Evolutionary conservation across 2,329 filamentous ascomycete species (phyloP), one percentile per base, ranked within the genome.

Genomic region (Calonectria henricotiae): DNA sequence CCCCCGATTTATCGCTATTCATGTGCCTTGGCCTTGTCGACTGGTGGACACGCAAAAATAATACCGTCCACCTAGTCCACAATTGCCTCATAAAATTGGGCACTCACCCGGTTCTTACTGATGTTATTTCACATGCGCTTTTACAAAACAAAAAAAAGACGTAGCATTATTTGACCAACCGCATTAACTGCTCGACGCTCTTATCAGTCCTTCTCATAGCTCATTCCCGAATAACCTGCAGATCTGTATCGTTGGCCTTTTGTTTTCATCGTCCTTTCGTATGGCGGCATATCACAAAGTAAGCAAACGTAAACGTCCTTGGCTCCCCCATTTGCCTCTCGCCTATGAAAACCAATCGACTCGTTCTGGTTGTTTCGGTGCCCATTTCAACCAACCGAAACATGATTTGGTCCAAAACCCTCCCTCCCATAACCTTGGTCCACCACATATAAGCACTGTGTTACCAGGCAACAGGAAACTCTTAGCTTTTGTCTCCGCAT

Each of bases 261-360:
- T 49, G 25, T 17, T n/a, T 32, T 23, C 20, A 4, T 58, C 32
- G 12, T 37, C 20, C 13, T 54, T 35, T 54, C 49, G 20, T 1
- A 30, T 13, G 30, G 20, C 30, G 30, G 5, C 30, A 37, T 54
- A 5, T 35, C 30, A 17, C 11, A 20, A 60, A 60, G 17, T n/a
- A n/a, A n/a, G 17, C 17, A 7, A 60, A 37, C n/a, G 9, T 13
- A 13, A 20, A 7, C 25, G 23, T 11, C 47, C 47, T 8, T 15
- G 6, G 13, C 6, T 30, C 3, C 17, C 25, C 25, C 47, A 15
- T 17, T 30, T n/a, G 12, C 7, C 47, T 61, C 67, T 78, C 76
- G 76, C 74, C 67, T 78, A 63, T 30, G 39, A 41, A 63, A 51
- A 25, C 76, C 76, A 78, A 76, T 78, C 62, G 67, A 72, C 54